These are phyloP conservation scores for Coemansia sp. DNA, from an alignment of 192 early-diverging fungal genomes.

Conservation along the genomic window DNA sequence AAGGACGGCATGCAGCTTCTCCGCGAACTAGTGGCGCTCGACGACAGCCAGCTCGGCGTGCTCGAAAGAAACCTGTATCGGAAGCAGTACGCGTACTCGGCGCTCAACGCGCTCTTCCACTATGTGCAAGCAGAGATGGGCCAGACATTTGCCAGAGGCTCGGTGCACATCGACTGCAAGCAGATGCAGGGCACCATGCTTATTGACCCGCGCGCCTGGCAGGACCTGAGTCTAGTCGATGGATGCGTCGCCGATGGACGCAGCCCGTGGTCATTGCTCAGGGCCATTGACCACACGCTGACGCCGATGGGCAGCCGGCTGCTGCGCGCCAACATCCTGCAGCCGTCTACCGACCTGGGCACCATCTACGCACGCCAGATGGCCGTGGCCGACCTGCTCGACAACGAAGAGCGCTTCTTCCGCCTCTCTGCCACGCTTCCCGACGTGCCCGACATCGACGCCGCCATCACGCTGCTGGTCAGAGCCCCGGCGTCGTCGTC, in stretches of 20 bases:
- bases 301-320: conserved; percentile 56
- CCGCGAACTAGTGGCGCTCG: conserved; percentile 4
- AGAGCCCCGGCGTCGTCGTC: conserved; percentile 49
- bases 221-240: conserved; percentile 22
- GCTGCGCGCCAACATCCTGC: conserved; percentile 72
- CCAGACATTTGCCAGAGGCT: conserved; percentile 15
- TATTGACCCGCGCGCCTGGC: conserved; percentile 50
- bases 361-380: conserved; percentile 39
- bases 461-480: conserved; percentile 55
- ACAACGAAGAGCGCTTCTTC: conserved; percentile 55
- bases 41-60: conserved; percentile 18
- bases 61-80: conserved; percentile 21
- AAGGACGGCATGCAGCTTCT: conserved; percentile 12
- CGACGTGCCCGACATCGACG: conserved; percentile 56
- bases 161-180: conserved; percentile 23
- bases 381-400: conserved; percentile 40
- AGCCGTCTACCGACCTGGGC: conserved; percentile 56
- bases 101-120: conserved; percentile 35
- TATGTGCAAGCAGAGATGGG: conserved; percentile 22
- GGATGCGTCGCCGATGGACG: not conserved
- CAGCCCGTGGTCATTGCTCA: conserved; percentile 13
- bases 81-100: conserved; percentile 49
- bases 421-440: conserved; percentile 48
- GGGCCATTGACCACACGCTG: conserved; percentile 35
- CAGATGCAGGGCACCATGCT: conserved; percentile 52